These are phyloP conservation scores for Irpex sp. DNA, from an alignment of 1,284 basidiomycete genomes.

Conservation along the genomic window DNA sequence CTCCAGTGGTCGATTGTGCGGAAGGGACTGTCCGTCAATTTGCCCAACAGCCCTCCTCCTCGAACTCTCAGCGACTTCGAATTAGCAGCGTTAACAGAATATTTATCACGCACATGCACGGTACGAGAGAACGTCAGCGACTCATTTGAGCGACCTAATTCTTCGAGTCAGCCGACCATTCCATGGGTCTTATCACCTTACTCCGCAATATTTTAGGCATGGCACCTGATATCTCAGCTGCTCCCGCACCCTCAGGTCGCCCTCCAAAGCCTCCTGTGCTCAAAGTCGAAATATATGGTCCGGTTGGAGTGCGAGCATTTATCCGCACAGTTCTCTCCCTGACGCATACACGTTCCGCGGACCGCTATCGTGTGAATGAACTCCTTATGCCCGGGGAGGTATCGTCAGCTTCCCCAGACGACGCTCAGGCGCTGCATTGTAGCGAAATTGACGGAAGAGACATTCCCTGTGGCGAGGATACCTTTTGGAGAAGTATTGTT, in stretches of 20 bases:
- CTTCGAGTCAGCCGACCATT: conserved; percentile 67
- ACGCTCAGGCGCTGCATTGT: conserved; percentile 47
- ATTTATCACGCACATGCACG: conserved; percentile 90
- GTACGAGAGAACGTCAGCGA: conserved; percentile 29
- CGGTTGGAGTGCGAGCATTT: conserved; percentile 77
- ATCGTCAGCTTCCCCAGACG: conserved; percentile 36
- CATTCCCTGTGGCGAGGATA: conserved; percentile 57
- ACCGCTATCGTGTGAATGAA: conserved; percentile 81
- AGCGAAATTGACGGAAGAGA: conserved; percentile 72
- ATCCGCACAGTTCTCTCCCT: conserved; percentile 71
- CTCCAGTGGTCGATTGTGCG: conserved; percentile 80
- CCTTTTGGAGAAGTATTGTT: conserved; percentile 69
- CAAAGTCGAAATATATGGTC: conserved; percentile 79
- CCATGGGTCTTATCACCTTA: conserved; percentile 76
- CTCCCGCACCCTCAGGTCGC: conserved; percentile 6
- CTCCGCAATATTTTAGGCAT: conserved; percentile 61
- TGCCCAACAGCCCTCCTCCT: conserved; percentile 31
- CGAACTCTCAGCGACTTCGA: conserved; percentile 33
- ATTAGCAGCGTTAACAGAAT: conserved; percentile 64
- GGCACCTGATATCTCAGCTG: conserved; percentile 13
- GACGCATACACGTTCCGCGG: conserved; percentile 62
- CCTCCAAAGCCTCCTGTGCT: conserved; percentile 6
- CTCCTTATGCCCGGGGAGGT: conserved; percentile 58
- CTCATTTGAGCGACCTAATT: not conserved
- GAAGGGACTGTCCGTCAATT: conserved; percentile 75